Conservation (phyloP, 2,329 filamentous ascomycete species). For the Phialophora expanda region DNA sequence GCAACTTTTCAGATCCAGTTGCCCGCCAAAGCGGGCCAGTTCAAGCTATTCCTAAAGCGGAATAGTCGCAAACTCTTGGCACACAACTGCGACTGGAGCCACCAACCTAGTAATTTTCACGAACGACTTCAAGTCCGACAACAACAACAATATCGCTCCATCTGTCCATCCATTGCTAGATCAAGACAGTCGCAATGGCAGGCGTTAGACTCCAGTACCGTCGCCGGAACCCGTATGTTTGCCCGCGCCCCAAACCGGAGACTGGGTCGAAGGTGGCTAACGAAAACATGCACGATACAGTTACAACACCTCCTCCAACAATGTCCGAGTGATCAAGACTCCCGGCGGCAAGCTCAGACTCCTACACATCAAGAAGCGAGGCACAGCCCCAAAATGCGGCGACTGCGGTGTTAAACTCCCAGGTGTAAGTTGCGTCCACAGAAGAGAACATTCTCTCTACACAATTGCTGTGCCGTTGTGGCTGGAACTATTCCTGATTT, state of each 20-base stretch:
- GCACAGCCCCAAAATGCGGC: slow-evolving; percentile 97
- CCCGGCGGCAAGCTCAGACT: slow-evolving; percentile 94
- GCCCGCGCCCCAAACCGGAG: slow-evolving; percentile 18
- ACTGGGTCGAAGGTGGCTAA: slow-evolving; percentile 8
- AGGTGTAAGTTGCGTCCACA: slow-evolving; percentile 75
- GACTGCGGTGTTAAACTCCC: slow-evolving; percentile 98
- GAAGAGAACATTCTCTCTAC: slow-evolving; percentile 10
- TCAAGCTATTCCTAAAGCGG: background rate
- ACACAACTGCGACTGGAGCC: background rate
- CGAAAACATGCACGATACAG: slow-evolving; percentile 52
- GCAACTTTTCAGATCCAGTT: slow-evolving; percentile 8
- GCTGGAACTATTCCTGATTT: background rate
- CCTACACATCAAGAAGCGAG: slow-evolving; percentile 99
- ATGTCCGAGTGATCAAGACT: slow-evolving; percentile 93
- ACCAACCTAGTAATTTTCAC: background rate
- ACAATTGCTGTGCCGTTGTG: slow-evolving; percentile 1
- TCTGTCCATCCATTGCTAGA: slow-evolving; percentile 20
- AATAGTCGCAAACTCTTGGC: slow-evolving; percentile 8
- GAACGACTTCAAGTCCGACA: slow-evolving; percentile 17
- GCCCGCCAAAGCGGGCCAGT: background rate
- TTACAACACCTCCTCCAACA: slow-evolving; percentile 99
- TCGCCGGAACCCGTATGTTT: slow-evolving; percentile 78
- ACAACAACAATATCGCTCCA: slow-evolving; percentile 24
- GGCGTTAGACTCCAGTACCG: slow-evolving; percentile 58
- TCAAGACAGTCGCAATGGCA: slow-evolving; percentile 40